Evolutionary conservation across 164 flowering plant genomes (phyloP).

Genomic region (Liquidambar formosana): DNA sequence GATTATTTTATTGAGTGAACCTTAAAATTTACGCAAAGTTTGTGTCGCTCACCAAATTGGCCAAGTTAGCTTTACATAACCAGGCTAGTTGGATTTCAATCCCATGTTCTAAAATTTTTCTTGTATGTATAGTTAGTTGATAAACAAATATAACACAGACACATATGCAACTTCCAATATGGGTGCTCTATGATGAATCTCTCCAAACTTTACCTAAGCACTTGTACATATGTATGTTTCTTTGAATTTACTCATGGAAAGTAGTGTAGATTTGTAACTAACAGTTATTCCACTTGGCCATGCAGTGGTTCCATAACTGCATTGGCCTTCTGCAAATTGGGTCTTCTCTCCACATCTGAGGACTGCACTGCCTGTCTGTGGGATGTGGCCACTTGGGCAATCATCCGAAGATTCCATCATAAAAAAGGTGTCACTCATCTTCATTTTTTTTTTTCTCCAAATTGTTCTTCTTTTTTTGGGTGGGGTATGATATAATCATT

Average conservation of each 20-base stretch:
- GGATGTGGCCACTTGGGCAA: constrained; percentile 36
- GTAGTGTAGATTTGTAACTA: background rate
- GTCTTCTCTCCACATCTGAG: constrained; percentile 52
- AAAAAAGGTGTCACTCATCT: constrained; percentile 38
- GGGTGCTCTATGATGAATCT: background rate
- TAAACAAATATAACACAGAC: no score
- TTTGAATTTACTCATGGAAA: no score
- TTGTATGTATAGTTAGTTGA: no score
- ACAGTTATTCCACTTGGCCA: background rate
- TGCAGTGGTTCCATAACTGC: constrained; percentile 56
- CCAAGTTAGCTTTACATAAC: background rate
- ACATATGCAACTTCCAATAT: no score
- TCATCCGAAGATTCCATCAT: constrained; percentile 39
- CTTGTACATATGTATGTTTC: background rate
- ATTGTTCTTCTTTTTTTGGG: background rate
- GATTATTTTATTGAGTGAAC: no score
- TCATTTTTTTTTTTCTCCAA: background rate
- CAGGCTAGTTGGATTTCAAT: background rate
- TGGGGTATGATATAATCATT: background rate
- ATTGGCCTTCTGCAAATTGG: constrained; percentile 37
- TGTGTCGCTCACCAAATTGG: background rate
- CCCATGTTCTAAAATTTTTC: background rate
- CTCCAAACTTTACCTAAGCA: background rate
- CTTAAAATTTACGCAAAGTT: background rate
- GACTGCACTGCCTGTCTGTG: constrained; percentile 59